These are phyloP conservation scores for Saprolegnia parasitica DNA, from an alignment of 352 stramenopile genomes.

Conservation along the genomic window DNA sequence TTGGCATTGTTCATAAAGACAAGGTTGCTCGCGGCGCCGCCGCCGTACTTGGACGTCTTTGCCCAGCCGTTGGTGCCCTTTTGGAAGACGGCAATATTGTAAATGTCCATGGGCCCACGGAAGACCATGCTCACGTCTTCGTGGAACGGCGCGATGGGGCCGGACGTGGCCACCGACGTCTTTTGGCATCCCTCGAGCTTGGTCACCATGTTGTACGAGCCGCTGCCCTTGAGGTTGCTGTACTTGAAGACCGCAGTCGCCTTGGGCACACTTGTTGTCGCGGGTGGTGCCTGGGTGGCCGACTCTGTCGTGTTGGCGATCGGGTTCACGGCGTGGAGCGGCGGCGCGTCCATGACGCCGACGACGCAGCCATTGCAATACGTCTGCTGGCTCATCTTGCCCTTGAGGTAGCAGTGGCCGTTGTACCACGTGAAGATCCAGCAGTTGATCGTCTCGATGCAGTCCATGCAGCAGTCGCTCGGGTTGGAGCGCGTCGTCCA, in stretches of 20 bases:
- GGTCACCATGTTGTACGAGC: conserved; percentile 47
- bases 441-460: neutral
- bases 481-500: neutral
- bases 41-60: conserved; percentile 46
- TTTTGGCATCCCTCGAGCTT: conserved; percentile 37
- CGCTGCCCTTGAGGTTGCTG: conserved; percentile 19
- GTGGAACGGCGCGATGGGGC: conserved; percentile 44
- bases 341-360: neutral
- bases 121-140: conserved; percentile 58
- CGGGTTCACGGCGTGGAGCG: neutral
- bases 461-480: conserved; percentile 1
- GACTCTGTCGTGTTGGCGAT: neutral
- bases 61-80: conserved; percentile 36
- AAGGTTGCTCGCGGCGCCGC: conserved; percentile 41
- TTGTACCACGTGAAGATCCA: conserved; percentile 7
- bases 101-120: conserved; percentile 54
- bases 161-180: conserved; percentile 34
- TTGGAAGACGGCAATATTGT: conserved; percentile 52
- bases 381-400: neutral
- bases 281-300: neutral
- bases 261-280: neutral
- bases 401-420: conserved; percentile 17
- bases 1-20: conserved; percentile 64
- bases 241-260: neutral
- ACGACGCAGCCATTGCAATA: neutral